These are phyloP conservation scores for Lactarius indigo DNA, from an alignment of 768 basidiomycete genomes.

Conservation along the genomic window DNA sequence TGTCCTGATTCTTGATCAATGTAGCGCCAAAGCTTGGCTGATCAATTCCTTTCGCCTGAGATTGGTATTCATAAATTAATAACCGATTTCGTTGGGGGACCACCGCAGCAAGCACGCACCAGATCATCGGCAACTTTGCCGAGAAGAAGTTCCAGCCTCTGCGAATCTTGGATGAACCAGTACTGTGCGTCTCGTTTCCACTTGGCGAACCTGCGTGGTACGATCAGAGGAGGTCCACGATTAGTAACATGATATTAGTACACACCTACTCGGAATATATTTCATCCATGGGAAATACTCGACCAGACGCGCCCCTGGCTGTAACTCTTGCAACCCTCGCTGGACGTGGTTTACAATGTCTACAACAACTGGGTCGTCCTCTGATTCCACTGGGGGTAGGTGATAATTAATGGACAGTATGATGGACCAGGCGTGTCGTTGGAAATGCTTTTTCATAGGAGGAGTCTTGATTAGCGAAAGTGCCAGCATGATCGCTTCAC, in stretches of 20 bases:
- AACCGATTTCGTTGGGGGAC: background rate
- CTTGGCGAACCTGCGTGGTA: too few relatives aligned
- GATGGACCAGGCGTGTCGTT: conserved; percentile 31
- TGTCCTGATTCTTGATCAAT: background rate
- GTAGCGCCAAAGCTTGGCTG: conserved; percentile 1
- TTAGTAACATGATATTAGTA: too few relatives aligned
- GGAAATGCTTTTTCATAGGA: conserved; percentile 29
- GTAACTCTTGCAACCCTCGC: background rate
- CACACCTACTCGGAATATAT: too few relatives aligned
- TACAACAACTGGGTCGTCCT: background rate
- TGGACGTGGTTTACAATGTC: background rate
- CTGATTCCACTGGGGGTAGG: conserved; percentile 13
- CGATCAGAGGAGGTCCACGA: too few relatives aligned
- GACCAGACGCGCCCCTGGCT: background rate
- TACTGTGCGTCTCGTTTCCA: too few relatives aligned
- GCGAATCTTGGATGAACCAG: too few relatives aligned
- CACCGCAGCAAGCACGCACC: background rate
- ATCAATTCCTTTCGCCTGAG: background rate
- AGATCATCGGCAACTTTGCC: too few relatives aligned
- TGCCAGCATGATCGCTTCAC: background rate
- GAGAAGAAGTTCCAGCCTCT: too few relatives aligned
- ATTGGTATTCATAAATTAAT: background rate
- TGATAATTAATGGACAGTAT: conserved; percentile 25
- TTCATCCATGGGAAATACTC: too few relatives aligned
- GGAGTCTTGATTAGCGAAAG: conserved; percentile 31